These are phyloP conservation scores for Trypanosoma vivax DNA, from an alignment of 208 protist genomes.

Conservation along the genomic window DNA sequence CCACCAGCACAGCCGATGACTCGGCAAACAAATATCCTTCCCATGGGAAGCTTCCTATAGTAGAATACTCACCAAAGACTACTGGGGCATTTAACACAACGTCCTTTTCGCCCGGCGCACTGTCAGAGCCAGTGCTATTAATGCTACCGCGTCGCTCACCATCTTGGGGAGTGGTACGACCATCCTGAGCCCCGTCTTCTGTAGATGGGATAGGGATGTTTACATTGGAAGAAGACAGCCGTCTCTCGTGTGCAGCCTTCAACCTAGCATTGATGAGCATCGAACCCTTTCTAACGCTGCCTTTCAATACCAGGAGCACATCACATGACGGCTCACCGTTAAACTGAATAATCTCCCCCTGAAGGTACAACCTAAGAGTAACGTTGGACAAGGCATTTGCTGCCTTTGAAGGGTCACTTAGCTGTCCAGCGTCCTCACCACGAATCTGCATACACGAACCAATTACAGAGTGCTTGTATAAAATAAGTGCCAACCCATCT, in stretches of 20 bases:
- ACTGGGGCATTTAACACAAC: slow-evolving; percentile 34
- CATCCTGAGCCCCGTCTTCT: neutral
- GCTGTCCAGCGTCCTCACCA: too few species aligned
- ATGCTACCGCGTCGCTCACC: neutral
- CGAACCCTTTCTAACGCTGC: slow-evolving; percentile 18
- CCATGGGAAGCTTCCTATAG: slow-evolving; percentile 54
- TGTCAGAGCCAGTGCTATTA: neutral
- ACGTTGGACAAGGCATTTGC: too few species aligned
- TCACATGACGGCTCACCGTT: slow-evolving; percentile 47
- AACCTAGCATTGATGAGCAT: neutral
- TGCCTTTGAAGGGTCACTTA: too few species aligned
- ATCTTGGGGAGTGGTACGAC: neutral
- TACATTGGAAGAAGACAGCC: neutral
- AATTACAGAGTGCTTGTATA: slow-evolving; percentile 36
- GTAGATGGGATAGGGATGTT: neutral
- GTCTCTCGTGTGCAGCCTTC: neutral
- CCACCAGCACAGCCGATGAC: slow-evolving; percentile 31
- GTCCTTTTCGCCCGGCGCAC: neutral
- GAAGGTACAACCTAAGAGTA: slow-evolving; percentile 25
- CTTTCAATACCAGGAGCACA: slow-evolving; percentile 58
- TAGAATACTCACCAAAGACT: slow-evolving; percentile 55
- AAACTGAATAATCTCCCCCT: slow-evolving; percentile 59
- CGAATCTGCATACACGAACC: neutral
- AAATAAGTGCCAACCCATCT: too few species aligned
- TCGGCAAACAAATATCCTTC: slow-evolving; percentile 40